Evolutionary conservation across 1,139 yeast species (phyloP).

Genomic region (Lizanozyma gosingica): DNA sequence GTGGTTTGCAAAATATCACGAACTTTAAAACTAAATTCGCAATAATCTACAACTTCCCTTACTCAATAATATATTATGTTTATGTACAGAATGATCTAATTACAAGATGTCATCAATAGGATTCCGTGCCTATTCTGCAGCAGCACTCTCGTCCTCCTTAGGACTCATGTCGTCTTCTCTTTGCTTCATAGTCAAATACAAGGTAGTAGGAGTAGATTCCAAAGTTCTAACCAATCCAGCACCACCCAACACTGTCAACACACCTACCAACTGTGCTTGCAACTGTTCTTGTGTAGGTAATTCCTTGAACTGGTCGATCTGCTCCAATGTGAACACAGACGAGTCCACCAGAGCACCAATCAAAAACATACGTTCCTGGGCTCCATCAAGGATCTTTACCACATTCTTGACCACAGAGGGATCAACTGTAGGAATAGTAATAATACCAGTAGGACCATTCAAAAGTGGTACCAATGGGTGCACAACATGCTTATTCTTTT

Average conservation of each 20-base stretch:
- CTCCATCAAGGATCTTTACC: slow-evolving; percentile 49
- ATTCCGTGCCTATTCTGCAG: neutral
- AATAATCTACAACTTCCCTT: no score
- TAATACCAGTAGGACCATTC: slow-evolving; percentile 81
- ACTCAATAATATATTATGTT: no score
- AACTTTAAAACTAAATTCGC: no score
- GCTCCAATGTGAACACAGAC: slow-evolving; percentile 41
- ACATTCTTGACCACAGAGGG: slow-evolving; percentile 61
- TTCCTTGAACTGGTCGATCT: slow-evolving; percentile 57
- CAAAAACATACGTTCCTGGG: slow-evolving; percentile 66
- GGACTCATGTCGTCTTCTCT: neutral
- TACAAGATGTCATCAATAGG: no score
- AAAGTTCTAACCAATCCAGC: slow-evolving; percentile 81
- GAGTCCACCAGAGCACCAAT: slow-evolving; percentile 80
- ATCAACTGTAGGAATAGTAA: slow-evolving; percentile 57
- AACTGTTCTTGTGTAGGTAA: slow-evolving; percentile 65
- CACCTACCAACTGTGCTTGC: slow-evolving; percentile 79
- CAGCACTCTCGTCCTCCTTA: neutral
- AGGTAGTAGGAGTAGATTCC: slow-evolving; percentile 53
- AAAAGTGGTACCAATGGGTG: slow-evolving; percentile 69
- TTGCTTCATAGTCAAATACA: slow-evolving; percentile 67
- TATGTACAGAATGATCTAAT: neutral
- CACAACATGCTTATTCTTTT: slow-evolving; percentile 28
- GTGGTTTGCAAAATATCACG: no score
- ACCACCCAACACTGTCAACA: slow-evolving; percentile 76